Evolutionary conservation across 1,284 basidiomycete genomes (phyloP), one percentile per base, ranked within the genome.

Genomic region (Apiotrichum sp.): DNA sequence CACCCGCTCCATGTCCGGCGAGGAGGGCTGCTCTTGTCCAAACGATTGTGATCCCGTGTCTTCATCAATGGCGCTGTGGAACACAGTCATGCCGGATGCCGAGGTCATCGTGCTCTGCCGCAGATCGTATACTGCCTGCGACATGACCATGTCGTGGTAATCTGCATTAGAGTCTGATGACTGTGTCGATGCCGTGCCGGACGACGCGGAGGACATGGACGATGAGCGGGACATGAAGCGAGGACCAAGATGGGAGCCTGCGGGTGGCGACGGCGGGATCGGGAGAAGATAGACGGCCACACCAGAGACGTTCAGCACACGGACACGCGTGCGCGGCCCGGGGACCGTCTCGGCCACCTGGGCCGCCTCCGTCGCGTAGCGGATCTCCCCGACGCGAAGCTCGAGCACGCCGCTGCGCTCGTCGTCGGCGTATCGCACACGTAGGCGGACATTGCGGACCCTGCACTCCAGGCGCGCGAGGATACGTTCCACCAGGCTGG

Each of bases 401-500:
- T 75, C 73, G 22, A 78, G 58, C 0, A 65, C 48, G 3, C 64
- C 67, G 1, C 64, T 63, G 33, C 62, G 61, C 14, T 56, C 47
- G 38, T 72, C 64, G 52, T 71, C 65, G 3, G 64, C 62, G 46
- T 69, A 61, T 9, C 62, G 57, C 2, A 75, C 53, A n/a, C 70
- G 56, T 41, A 93, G 77, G 58, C 77, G 82, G 38, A 86, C 81
- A 64, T 89, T 84, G 31, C 78, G 71, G 32, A 87, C 86, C 62
- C 85, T 84, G 66, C 91, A 86, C 61, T 88, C 83, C 63, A 97
- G 87, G 57, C 87, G 82, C 8, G 89, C 83, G 11, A 96, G 81
- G 3, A 96, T 78, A 11, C 86, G 81, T 71, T 95, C 91, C 47
- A 93, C 85, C 44, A 95, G 80, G 35, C 84, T 82, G 16, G 92